Conservation (phyloP, 1,139 yeast species). For the Oligophagozyma castellii region DNA sequence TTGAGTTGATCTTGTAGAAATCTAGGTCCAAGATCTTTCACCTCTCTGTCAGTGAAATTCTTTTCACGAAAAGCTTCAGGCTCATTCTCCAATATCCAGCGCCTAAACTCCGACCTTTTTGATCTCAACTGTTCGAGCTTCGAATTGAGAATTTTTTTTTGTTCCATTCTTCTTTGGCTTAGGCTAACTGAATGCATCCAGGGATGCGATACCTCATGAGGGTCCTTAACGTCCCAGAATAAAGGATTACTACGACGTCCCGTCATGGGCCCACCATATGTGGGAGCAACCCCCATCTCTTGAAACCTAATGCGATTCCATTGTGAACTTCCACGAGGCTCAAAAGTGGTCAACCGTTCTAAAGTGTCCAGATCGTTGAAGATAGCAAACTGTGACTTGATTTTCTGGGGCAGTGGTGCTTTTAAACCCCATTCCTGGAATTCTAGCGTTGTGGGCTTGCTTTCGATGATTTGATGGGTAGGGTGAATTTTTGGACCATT, state of each 20-base stretch:
- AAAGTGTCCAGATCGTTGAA: conserved; percentile 39
- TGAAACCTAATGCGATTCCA: conserved; percentile 38
- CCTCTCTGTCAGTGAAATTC: conserved; percentile 20
- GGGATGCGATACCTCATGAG: conserved; percentile 1
- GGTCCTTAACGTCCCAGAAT: conserved; percentile 2
- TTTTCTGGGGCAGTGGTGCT: conserved; percentile 38
- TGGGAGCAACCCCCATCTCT: conserved; percentile 34
- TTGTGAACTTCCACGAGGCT: conserved; percentile 33
- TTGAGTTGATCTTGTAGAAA: conserved; percentile 21
- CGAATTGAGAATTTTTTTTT: conserved; percentile 8
- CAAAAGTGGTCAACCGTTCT: conserved; percentile 40
- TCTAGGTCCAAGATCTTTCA: conserved; percentile 27
- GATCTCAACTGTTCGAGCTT: conserved; percentile 7
- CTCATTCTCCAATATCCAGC: conserved; percentile 28
- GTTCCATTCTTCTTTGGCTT: conserved; percentile 5
- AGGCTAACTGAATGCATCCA: conserved; percentile 1
- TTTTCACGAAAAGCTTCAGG: conserved; percentile 26
- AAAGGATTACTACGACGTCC: conserved; percentile 22
- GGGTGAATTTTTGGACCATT: conserved; percentile 25
- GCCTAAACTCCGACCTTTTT: conserved; percentile 26
- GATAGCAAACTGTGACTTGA: conserved; percentile 34
- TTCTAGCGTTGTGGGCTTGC: conserved; percentile 39
- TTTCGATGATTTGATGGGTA: conserved; percentile 43
- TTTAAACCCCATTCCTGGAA: conserved; percentile 57
- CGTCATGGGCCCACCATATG: conserved; percentile 9